phyloP scores from a whole-genome alignment of 495 filamentous ascomycete species.

The Penicillium riverlandense region DNA sequence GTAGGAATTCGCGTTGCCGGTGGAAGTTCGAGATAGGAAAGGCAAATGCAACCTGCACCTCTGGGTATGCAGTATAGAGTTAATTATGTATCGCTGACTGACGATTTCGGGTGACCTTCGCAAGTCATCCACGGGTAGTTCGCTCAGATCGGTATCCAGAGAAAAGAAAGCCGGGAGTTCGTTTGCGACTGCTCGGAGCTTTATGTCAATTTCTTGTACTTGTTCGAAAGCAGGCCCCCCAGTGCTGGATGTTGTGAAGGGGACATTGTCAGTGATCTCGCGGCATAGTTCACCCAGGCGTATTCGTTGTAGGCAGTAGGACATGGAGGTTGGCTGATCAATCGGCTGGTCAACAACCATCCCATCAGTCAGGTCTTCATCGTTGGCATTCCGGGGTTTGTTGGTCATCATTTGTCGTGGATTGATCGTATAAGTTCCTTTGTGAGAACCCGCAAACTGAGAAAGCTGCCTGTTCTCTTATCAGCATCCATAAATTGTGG shows the following conservation, averaged over 20 bases:
- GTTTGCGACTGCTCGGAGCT: slow-evolving; percentile 19
- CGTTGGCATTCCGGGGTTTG: slow-evolving; percentile 38
- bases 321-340: slow-evolving; percentile 34
- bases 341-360: slow-evolving; percentile 20
- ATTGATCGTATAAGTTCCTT: slow-evolving; percentile 34
- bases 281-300: slow-evolving; percentile 38
- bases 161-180: slow-evolving; percentile 17
- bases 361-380: slow-evolving; percentile 36
- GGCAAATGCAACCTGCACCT: slow-evolving; percentile 36
- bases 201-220: slow-evolving; percentile 22
- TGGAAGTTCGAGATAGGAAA: slow-evolving; percentile 19
- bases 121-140: slow-evolving; percentile 1
- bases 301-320: slow-evolving; percentile 38
- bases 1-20: slow-evolving; percentile 18
- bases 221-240: slow-evolving; percentile 9
- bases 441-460: slow-evolving; percentile 24
- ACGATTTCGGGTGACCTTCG: slow-evolving; percentile 13
- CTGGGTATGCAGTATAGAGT: slow-evolving; percentile 25
- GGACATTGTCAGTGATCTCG: slow-evolving; percentile 31
- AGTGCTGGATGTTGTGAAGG: slow-evolving; percentile 7
- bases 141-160: neutral
- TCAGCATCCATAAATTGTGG: neutral
- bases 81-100: slow-evolving; percentile 26
- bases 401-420: slow-evolving; percentile 37
- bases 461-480: slow-evolving; percentile 25